phyloP scores from a whole-genome alignment of 148 eudicot genomes.

The Persicaria maculosa region DNA sequence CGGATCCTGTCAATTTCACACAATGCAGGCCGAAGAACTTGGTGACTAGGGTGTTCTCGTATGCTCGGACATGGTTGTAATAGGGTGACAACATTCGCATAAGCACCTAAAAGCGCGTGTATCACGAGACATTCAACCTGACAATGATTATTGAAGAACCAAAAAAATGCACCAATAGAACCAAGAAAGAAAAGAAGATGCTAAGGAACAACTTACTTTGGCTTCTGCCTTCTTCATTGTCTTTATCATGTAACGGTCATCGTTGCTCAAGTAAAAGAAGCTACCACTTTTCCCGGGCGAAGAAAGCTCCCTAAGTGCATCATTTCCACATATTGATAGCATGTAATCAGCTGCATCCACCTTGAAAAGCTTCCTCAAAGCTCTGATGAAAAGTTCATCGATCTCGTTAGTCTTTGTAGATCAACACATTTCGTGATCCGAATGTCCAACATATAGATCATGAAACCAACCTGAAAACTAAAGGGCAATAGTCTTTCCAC shows the following conservation, averaged over 20 bases:
- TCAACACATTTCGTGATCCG: background rate
- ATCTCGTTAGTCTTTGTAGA: no score
- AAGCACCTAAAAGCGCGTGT: slow-evolving; percentile 26
- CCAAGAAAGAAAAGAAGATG: background rate
- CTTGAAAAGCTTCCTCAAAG: slow-evolving; percentile 38
- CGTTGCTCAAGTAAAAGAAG: slow-evolving; percentile 45
- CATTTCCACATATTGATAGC: slow-evolving; percentile 49
- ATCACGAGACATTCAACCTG: no score
- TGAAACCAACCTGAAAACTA: slow-evolving; percentile 35
- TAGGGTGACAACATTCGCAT: slow-evolving; percentile 40
- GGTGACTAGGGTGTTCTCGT: slow-evolving; percentile 34
- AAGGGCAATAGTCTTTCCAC: slow-evolving; percentile 50
- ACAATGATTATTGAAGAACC: background rate
- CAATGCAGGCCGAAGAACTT: slow-evolving; percentile 46
- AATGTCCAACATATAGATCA: background rate
- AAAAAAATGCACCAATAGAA: slow-evolving; percentile 14
- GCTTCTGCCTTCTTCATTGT: slow-evolving; percentile 50
- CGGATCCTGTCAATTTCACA: slow-evolving; percentile 27
- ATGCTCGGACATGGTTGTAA: slow-evolving; percentile 30
- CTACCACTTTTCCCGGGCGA: slow-evolving; percentile 57
- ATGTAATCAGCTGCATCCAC: slow-evolving; percentile 57
- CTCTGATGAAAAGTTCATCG: slow-evolving; percentile 15
- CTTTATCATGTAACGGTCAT: slow-evolving; percentile 50
- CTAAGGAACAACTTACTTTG: slow-evolving; percentile 26
- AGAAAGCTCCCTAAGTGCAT: slow-evolving; percentile 48